phyloP scores from a whole-genome alignment of 106 monocot genomes.

The Allium fistulosum region DNA sequence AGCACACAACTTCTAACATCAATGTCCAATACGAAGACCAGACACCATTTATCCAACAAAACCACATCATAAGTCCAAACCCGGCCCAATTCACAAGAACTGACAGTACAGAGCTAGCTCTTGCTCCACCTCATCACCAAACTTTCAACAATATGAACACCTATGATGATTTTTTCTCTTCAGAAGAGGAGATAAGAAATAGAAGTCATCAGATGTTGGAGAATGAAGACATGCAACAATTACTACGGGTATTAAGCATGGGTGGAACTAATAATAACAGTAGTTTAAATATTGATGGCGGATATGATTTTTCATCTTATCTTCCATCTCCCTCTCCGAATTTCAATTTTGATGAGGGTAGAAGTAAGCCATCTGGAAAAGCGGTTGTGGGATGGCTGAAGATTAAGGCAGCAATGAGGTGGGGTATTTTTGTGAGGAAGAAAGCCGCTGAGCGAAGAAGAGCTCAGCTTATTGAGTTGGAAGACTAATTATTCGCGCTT shows the following conservation, averaged over 20 bases:
- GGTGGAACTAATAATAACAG: slow-evolving; percentile 18
- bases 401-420: slow-evolving; percentile 68
- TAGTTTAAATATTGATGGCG: slow-evolving; percentile 20
- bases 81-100: slow-evolving; percentile 24
- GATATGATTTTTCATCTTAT: slow-evolving; percentile 24
- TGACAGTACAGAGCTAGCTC: slow-evolving; percentile 23
- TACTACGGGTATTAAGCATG: slow-evolving; percentile 57
- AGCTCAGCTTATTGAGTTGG: slow-evolving; percentile 36
- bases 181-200: slow-evolving; percentile 42
- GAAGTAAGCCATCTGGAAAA: slow-evolving; percentile 36
- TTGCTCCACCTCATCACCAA: slow-evolving; percentile 24
- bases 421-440: slow-evolving; percentile 63
- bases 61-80: slow-evolving; percentile 10
- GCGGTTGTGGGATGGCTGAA: slow-evolving; percentile 73
- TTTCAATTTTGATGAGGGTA: slow-evolving; percentile 32
- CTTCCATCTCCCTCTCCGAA: slow-evolving; percentile 24
- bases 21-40: slow-evolving; percentile 15
- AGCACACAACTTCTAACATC: background rate
- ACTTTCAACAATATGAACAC: slow-evolving; percentile 10
- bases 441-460: slow-evolving; percentile 26
- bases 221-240: slow-evolving; percentile 60
- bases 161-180: slow-evolving; percentile 32
- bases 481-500: slow-evolving; percentile 20
- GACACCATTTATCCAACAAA: slow-evolving; percentile 17
- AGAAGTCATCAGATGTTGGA: slow-evolving; percentile 18